Percentiles rank a stretch among this genome's conserved stretches.
Conservation (phyloP, 2,329 filamentous ascomycete genomes). For the Leptodontidium sp. region DNA sequence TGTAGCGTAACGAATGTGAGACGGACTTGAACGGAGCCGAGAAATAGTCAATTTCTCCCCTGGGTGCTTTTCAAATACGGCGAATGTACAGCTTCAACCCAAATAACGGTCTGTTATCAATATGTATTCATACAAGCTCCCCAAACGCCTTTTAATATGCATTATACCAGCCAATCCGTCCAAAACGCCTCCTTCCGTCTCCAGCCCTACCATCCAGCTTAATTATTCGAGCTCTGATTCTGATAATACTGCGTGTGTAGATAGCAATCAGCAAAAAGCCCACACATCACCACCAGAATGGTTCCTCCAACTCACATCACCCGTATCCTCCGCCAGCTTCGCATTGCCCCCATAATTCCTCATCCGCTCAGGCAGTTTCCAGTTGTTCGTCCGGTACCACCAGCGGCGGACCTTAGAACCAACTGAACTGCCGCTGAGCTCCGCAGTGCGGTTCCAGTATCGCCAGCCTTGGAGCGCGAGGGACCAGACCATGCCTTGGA, state of each 20-base stretch:
- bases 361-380: slow-evolving; percentile 67
- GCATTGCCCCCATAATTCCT: slow-evolving; percentile 36
- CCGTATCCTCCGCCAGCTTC: slow-evolving; percentile 50
- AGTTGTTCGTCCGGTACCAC: slow-evolving; percentile 97
- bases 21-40: too few relatives aligned
- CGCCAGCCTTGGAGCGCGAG: slow-evolving; percentile 87
- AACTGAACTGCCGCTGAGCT: slow-evolving; percentile 76
- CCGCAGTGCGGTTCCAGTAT: slow-evolving; percentile 83
- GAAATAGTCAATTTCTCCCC: not conserved
- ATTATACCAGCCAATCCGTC: slow-evolving; percentile 7
- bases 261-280: slow-evolving; percentile 41
- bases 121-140: slow-evolving; percentile 6
- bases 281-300: slow-evolving; percentile 34
- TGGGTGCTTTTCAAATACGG: not conserved
- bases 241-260: slow-evolving; percentile 42
- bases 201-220: not conserved
- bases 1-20: not conserved
- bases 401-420: slow-evolving; percentile 84
- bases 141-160: slow-evolving; percentile 21
- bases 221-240: slow-evolving; percentile 38
- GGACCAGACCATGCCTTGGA: slow-evolving; percentile 91
- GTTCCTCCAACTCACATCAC: slow-evolving; percentile 49
- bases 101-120: not conserved
- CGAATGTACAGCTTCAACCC: not conserved
- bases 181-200: slow-evolving; percentile 8